These are phyloP conservation scores for Leishmania guyanensis DNA, from an alignment of 208 protist genomes.

Conservation along the genomic window DNA sequence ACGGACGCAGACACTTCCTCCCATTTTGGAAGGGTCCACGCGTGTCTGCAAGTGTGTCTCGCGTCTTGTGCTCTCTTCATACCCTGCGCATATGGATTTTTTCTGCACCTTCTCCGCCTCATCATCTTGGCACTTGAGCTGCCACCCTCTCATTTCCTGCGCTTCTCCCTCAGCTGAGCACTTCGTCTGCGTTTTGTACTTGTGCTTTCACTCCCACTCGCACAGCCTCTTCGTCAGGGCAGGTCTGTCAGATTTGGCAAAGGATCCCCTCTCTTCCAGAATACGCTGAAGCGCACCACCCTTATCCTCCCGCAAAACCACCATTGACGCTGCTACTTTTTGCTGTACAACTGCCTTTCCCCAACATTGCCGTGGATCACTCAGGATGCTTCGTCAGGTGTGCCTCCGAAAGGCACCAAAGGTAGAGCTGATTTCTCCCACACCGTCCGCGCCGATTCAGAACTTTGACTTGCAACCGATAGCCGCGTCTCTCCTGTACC, in stretches of 20 bases:
- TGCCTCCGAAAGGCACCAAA: conserved; percentile 37
- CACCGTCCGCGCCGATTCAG: conserved; percentile 55
- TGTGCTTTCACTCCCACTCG: neutral
- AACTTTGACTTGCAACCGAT: conserved; percentile 61
- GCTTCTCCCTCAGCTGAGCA: neutral
- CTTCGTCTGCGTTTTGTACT: neutral
- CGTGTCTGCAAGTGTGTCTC: neutral
- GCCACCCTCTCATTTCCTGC: neutral
- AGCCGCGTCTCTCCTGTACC: conserved; percentile 68
- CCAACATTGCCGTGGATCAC: neutral
- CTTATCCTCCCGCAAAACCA: neutral
- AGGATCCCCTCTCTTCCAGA: too few relatives aligned
- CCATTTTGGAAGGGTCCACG: too few relatives aligned
- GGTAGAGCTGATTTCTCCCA: conserved; percentile 76
- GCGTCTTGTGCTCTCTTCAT: neutral
- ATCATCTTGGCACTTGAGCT: neutral
- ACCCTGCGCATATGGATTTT: neutral
- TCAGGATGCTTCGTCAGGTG: conserved; percentile 24
- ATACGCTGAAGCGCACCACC: neutral
- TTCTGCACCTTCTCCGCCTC: too few relatives aligned
- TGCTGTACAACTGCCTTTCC: neutral
- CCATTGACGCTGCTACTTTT: neutral
- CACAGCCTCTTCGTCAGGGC: neutral
- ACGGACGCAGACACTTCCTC: neutral
- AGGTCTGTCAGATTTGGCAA: neutral